Percentiles rank a stretch among this genome's conserved stretches.
These are phyloP conservation scores for Cercospora canescens DNA, from an alignment of 2,329 filamentous ascomycete genomes.

Conservation along the genomic window DNA sequence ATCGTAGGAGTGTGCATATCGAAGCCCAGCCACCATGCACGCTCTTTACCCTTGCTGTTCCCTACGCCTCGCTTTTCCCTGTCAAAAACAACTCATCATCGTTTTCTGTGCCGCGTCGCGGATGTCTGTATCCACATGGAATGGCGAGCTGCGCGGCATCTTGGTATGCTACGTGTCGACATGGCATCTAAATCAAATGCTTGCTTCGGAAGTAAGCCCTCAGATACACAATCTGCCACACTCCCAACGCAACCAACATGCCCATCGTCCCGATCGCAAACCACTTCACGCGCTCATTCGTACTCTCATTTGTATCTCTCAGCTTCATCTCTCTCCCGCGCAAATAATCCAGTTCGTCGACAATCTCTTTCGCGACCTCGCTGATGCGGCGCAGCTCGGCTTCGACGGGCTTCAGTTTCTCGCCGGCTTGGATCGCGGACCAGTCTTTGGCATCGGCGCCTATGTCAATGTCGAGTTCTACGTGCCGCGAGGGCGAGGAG, in stretches of 20 bases:
- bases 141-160: not conserved
- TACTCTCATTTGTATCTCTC: slow-evolving; percentile 98
- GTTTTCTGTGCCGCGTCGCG: not conserved
- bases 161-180: no score
- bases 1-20: not conserved
- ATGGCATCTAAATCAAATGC: slow-evolving; percentile 52
- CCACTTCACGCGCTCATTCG: slow-evolving; percentile 98
- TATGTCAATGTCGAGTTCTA: slow-evolving; percentile 95
- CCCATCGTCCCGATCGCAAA: slow-evolving; percentile 94
- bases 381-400: slow-evolving; percentile 90
- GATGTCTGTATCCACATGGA: not conserved
- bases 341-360: slow-evolving; percentile 95
- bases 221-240: slow-evolving; percentile 97
- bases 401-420: slow-evolving; percentile 98
- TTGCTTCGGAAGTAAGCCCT: slow-evolving; percentile 89
- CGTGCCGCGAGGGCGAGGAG: slow-evolving; percentile 61
- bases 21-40: not conserved
- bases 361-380: slow-evolving; percentile 85
- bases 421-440: slow-evolving; percentile 90
- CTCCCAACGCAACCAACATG: slow-evolving; percentile 83
- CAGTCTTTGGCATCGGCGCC: slow-evolving; percentile 97
- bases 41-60: not conserved
- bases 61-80: not conserved
- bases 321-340: slow-evolving; percentile 88
- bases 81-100: not conserved